Evolutionary conservation across 768 basidiomycete genomes (phyloP), one percentile per base, ranked within the genome.

Genomic region (Podaxis carcinomalis): DNA sequence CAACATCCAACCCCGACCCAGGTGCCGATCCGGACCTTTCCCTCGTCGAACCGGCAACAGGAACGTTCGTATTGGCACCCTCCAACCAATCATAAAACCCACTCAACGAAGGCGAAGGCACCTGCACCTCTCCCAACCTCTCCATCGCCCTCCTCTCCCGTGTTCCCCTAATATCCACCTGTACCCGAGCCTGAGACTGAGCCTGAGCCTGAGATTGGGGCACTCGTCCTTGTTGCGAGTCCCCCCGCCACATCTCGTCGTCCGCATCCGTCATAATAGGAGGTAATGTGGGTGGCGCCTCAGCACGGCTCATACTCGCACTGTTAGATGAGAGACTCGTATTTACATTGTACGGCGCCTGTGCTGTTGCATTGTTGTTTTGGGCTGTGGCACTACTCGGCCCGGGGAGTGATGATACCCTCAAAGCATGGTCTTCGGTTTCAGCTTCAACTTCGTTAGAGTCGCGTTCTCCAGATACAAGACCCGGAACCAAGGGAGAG

Each of bases 51-150:
- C n/a, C 27, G 50, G 44, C 19, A 25, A 11, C 11, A 55, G 52
- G 32, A 46, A 19, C 51, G 50, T 54, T 54, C 19, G 35, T 32
- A 50, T 46, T 40, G 10, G 59, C 52, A 36, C 53, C 35, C 14
- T 49, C 59, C 40, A 61, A 28, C 59, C 59, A 61, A 27, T 54
- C 59, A 37, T 61, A 61, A 39, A 61, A 55, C 59, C 53, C 59
- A 28, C 52, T 55, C 46, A 61, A 55, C 13, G 52, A 61, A 50
- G 59, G 59, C 42, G 59, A 61, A 14, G 59, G 59, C 27, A 61
- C 42, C 23, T 55, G 28, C 35, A 54, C 52, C 35, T 54, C 52
- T 3, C 28, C 39, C 40, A 53, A 35, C 14, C 57, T 44, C 42
- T 44, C n/a, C 42, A 9, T 19, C 14, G 42, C n/a, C 19, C 42